Base-by-base conservation (phyloP, 108 stramenopile genomes). In the Stephanodiscus triporus region DNA sequence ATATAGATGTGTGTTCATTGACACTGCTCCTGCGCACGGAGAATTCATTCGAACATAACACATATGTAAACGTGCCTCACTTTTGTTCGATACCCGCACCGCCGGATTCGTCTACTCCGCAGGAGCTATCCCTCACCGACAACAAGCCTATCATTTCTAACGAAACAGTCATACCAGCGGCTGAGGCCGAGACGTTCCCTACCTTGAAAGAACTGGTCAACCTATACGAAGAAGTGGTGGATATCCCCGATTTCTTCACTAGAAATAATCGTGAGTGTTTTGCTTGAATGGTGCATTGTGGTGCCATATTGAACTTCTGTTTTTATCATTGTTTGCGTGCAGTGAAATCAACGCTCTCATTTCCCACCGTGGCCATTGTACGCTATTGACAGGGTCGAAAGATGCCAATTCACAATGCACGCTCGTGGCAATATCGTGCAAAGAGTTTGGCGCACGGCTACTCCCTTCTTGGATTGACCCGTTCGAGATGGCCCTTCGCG, bases 401-500 rank as follows among this genome's bases (percentile, higher is more conserved):
- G 81, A 82, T 62, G 65, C 81, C 27, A 84, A 56, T n/a, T 74
- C 83, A 9, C 57, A 84, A 36, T 88, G 87, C 50, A 95, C 89
- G 8, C 76, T 95, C 0, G 86, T 95, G 27, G 90, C 85, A n/a
- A 71, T 92, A 66, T 73, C 88, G 8, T 92, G 81, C 81, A 89
- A 90, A 36, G 89, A 92, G 59, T 88, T 77, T 69, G 94, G 94
- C 10, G 87, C 83, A 67, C 72, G 86, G 50, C 61, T 87, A 36
- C 79, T 95, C 3, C 78, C 84, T 3, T 78, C 89, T 0, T 95
- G 94, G 94, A 87, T 71, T 4, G 71, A 87, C 29, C 91, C 94
- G 0, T 91, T 95, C 83, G 62, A 73, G 49, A 49, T 80, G 14
- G 80, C 72, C 17, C 87, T 91, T 71, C 55, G 71, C 27, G 30